Percentiles rank a stretch among this genome's conserved stretches.
Conservation (phyloP, 2,329 filamentous ascomycete genomes). For the Coniochaeta pulveracea region DNA sequence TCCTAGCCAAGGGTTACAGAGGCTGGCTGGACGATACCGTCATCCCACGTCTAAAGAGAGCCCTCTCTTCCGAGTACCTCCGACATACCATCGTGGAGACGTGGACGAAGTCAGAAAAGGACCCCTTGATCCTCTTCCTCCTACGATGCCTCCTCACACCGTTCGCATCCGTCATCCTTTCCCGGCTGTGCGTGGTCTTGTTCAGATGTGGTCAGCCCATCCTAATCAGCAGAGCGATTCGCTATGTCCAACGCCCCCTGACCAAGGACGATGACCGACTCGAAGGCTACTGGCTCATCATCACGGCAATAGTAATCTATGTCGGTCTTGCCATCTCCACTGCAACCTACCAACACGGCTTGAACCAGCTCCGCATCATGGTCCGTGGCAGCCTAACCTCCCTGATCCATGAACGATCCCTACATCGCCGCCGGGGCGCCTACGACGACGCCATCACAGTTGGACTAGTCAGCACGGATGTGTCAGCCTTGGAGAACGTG, state of each 20-base stretch:
- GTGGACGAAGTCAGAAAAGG: background rate
- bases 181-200: background rate
- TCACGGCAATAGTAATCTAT: background rate
- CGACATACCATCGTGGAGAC: background rate
- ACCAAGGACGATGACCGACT: background rate
- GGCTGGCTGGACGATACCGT: background rate
- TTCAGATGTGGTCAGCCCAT: background rate
- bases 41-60: background rate
- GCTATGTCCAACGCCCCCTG: background rate
- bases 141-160: background rate
- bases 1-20: background rate
- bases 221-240: background rate
- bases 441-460: slow-evolving; percentile 1
- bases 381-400: background rate
- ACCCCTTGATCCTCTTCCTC: background rate
- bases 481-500: background rate
- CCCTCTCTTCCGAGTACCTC: background rate
- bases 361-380: background rate
- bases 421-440: background rate
- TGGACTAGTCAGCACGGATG: background rate
- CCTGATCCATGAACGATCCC: background rate
- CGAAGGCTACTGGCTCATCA: background rate
- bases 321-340: background rate
- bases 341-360: background rate
- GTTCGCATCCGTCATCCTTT: background rate